phyloP scores from a whole-genome alignment of 176 grass and related monocot genomes.

The Zoysia japonica region DNA sequence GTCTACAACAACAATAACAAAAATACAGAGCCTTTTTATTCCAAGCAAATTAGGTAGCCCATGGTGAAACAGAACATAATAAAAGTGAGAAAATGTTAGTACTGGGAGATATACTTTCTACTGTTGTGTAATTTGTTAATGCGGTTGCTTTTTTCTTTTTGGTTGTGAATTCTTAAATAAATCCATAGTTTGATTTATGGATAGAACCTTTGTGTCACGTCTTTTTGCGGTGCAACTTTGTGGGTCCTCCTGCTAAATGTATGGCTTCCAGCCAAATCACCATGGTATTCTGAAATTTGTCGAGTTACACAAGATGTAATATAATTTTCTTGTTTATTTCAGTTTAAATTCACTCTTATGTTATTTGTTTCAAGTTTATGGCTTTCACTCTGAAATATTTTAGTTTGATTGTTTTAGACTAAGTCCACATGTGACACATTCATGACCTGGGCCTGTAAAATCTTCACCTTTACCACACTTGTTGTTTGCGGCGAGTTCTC shows the following conservation, averaged over 20 bases:
- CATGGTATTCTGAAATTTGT: neutral
- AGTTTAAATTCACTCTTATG: neutral
- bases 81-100: too few relatives aligned
- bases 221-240: too few relatives aligned
- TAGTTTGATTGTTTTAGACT: neutral
- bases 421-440: too few relatives aligned
- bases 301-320: neutral
- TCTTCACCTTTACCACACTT: too few relatives aligned
- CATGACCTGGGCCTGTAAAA: too few relatives aligned
- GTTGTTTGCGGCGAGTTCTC: too few relatives aligned
- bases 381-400: neutral
- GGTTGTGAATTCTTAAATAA: neutral
- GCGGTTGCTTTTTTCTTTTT: neutral
- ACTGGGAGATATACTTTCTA: too few relatives aligned
- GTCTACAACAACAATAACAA: too few relatives aligned
- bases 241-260: neutral
- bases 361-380: neutral
- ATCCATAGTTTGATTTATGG: neutral
- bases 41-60: too few relatives aligned
- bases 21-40: too few relatives aligned
- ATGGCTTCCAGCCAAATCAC: neutral
- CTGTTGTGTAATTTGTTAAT: neutral
- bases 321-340: neutral
- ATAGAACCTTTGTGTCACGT: neutral
- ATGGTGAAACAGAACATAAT: too few relatives aligned